Evolutionary conservation across 192 early-diverging fungal species (phyloP).

Genomic region (Dissophora ornata): DNA sequence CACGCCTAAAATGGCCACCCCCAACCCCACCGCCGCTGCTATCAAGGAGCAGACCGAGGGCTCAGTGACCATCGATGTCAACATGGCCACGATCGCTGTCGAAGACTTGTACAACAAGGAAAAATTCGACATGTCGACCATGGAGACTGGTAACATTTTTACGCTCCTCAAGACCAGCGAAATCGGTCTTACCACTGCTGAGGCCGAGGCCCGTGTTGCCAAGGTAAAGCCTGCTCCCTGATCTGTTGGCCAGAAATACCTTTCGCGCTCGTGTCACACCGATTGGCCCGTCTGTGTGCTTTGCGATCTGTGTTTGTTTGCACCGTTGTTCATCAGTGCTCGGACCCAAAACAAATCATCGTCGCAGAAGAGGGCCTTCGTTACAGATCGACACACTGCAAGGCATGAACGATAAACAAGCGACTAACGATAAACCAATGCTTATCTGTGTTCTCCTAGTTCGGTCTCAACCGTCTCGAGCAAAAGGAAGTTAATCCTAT

Average conservation of each 20-base stretch:
- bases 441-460: slow-evolving; percentile 59
- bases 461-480: slow-evolving; percentile 76
- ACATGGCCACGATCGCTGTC: slow-evolving; percentile 70
- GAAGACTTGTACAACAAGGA: slow-evolving; percentile 86
- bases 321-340: too few species aligned
- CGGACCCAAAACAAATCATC: too few species aligned
- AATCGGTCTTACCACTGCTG: slow-evolving; percentile 70
- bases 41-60: slow-evolving; percentile 39
- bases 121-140: slow-evolving; percentile 81
- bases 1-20: neutral
- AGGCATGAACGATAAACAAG: too few species aligned
- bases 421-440: too few species aligned
- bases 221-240: slow-evolving; percentile 39
- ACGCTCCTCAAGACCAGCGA: slow-evolving; percentile 73
- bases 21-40: slow-evolving; percentile 7
- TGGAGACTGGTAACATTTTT: slow-evolving; percentile 79
- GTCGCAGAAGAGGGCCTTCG: too few species aligned
- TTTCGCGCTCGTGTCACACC: too few species aligned
- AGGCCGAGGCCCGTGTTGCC: slow-evolving; percentile 70
- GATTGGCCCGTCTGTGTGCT: too few species aligned
- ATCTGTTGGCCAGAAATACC: too few species aligned
- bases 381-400: too few species aligned
- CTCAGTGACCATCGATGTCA: slow-evolving; percentile 61
- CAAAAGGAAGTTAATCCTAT: slow-evolving; percentile 85
- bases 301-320: too few species aligned